Conservation (phyloP, 768 basidiomycete species). For the Leccinum disarticulatum region DNA sequence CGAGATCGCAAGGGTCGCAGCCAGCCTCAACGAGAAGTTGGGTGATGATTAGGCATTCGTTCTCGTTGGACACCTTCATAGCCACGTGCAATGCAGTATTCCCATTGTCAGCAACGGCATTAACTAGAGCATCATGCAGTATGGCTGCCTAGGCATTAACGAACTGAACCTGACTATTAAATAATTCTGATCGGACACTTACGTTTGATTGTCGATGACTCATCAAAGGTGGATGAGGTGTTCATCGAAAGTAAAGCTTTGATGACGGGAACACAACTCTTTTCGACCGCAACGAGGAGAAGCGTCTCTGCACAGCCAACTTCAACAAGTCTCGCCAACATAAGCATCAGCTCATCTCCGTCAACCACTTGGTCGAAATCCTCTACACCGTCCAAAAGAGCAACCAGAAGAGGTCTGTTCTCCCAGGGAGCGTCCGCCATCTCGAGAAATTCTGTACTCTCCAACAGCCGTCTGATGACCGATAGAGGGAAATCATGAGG, state of each 20-base stretch:
- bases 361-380: not conserved
- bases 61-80: not conserved
- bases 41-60: not conserved
- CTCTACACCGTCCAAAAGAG: not conserved
- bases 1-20: not conserved
- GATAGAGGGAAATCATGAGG: not conserved
- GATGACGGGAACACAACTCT: not conserved
- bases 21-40: not conserved
- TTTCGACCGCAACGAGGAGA: not conserved
- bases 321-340: not conserved
- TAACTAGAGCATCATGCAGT: not conserved
- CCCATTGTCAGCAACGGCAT: not conserved
- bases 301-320: not conserved
- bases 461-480: conserved; percentile 1
- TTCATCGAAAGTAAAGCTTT: conserved; percentile 7
- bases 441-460: not conserved
- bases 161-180: not conserved
- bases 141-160: not conserved
- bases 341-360: not conserved
- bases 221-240: not conserved
- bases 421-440: not conserved
- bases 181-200: not conserved
- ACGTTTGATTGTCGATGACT: not conserved
- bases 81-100: not conserved
- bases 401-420: not conserved